These are phyloP conservation scores for Hibiscus tridactylites DNA, from an alignment of 345 rosid genomes.

Conservation along the genomic window DNA sequence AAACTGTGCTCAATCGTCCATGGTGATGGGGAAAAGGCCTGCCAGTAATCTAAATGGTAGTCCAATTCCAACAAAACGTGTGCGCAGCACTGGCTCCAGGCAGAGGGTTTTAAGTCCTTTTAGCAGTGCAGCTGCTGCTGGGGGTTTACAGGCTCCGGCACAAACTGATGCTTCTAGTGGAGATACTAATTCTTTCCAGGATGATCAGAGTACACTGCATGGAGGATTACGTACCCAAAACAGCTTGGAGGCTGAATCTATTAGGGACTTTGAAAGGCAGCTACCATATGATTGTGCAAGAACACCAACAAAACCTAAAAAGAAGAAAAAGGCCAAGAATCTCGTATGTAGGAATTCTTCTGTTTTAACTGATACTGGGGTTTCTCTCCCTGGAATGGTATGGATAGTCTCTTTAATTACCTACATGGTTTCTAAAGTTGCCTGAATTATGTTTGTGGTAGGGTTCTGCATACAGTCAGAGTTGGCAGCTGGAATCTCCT, in stretches of 20 bases:
- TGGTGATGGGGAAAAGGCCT: constrained; percentile 58
- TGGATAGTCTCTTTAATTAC: constrained; percentile 6
- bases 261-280: constrained; percentile 57
- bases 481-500: constrained; percentile 68
- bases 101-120: constrained; percentile 66
- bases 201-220: constrained; percentile 74
- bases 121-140: constrained; percentile 44
- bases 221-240: constrained; percentile 64
- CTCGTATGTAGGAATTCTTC: constrained; percentile 35
- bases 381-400: constrained; percentile 5
- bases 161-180: constrained; percentile 94
- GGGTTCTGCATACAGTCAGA: constrained; percentile 73
- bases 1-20: constrained; percentile 38
- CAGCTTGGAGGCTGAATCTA: constrained; percentile 78
- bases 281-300: constrained; percentile 62
- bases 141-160: constrained; percentile 34
- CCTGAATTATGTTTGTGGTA: constrained; percentile 33
- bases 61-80: constrained; percentile 77
- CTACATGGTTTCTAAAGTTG: constrained; percentile 12
- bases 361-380: constrained; percentile 8
- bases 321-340: constrained; percentile 74
- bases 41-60: constrained; percentile 48
- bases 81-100: constrained; percentile 87
- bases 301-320: constrained; percentile 66
- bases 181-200: constrained; percentile 92